Conservation (phyloP, 257 asterid species). For the Przewalskia tangutica region DNA sequence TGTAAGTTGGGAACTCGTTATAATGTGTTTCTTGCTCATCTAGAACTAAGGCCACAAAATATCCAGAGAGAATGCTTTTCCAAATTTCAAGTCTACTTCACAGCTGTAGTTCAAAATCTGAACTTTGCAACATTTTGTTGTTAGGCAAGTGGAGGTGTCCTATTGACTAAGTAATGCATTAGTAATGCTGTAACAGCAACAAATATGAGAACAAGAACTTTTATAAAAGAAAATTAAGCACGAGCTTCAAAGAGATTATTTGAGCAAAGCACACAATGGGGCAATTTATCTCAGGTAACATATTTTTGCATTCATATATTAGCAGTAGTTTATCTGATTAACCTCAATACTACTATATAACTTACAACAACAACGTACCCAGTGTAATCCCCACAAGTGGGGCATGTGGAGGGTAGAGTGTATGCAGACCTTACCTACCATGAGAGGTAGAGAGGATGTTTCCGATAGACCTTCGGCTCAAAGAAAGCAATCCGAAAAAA, state of each 20-base stretch:
- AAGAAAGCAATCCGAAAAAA: no score
- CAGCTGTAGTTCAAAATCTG: not conserved
- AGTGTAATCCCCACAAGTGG: no score
- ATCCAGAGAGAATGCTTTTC: not conserved
- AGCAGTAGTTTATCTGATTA: not conserved
- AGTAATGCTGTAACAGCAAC: no score
- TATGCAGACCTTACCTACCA: no score
- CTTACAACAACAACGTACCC: no score
- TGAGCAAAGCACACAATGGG: not conserved
- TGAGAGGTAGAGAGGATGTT: no score
- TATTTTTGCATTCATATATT: not conserved
- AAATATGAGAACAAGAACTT: no score
- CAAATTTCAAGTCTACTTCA: not conserved
- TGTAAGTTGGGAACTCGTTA: constrained; percentile 64
- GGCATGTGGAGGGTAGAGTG: no score
- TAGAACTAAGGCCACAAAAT: not conserved
- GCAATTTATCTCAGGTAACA: no score
- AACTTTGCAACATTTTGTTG: not conserved
- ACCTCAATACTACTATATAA: not conserved
- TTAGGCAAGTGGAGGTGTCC: not conserved
- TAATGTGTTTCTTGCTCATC: not conserved
- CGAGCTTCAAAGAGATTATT: no score
- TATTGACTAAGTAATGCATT: not conserved
- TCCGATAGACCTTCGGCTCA: no score
- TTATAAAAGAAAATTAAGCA: no score